phyloP scores from a whole-genome alignment of 2,329 filamentous ascomycete species.

The Alternaria triticina region DNA sequence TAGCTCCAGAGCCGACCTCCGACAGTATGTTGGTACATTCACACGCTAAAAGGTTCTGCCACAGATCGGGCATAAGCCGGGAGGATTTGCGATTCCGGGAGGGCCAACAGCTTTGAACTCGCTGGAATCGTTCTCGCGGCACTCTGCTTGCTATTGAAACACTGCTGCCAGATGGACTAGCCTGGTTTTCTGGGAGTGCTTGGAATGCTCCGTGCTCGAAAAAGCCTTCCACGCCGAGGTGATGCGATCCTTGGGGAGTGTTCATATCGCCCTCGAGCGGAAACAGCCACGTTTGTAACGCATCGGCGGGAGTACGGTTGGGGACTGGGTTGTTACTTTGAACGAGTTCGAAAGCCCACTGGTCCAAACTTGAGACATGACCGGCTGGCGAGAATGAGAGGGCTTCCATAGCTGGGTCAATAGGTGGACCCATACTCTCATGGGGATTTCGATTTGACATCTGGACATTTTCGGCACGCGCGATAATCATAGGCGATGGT shows the following conservation, averaged over 20 bases:
- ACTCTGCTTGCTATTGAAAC: constrained; percentile 48
- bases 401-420: constrained; percentile 47
- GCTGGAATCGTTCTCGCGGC: constrained; percentile 47
- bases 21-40: constrained; percentile 47
- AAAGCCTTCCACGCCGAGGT: constrained; percentile 39
- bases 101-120: constrained; percentile 50
- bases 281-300: constrained; percentile 47
- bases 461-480: constrained; percentile 29
- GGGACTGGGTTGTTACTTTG: constrained; percentile 45
- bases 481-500: constrained; percentile 40
- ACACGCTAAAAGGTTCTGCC: constrained; percentile 39
- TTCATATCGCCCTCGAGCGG: constrained; percentile 41
- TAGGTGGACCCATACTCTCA: constrained; percentile 45
- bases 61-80: constrained; percentile 44
- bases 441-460: constrained; percentile 35
- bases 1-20: constrained; percentile 30
- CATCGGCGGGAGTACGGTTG: constrained; percentile 46
- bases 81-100: constrained; percentile 39
- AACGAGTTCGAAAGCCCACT: constrained; percentile 48
- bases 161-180: constrained; percentile 44
- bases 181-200: constrained; percentile 31
- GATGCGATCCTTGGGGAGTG: constrained; percentile 34
- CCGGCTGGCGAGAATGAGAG: constrained; percentile 43
- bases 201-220: constrained; percentile 38
- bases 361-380: constrained; percentile 45